Evolutionary conservation across 2,329 filamentous ascomycete genomes (phyloP).

Genomic region (Xylaria sp.): DNA sequence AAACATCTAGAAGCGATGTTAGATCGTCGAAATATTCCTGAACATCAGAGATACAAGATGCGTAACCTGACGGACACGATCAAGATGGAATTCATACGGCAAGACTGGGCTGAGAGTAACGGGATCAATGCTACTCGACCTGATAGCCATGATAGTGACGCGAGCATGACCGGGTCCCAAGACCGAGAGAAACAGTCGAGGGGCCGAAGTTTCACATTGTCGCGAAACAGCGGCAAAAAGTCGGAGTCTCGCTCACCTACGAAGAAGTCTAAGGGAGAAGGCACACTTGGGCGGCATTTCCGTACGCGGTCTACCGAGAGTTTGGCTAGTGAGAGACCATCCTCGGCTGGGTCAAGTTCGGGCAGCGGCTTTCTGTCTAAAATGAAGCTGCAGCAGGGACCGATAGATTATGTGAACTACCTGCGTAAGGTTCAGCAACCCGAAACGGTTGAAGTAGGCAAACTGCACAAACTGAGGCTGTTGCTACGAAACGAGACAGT

Average conservation of each 20-base stretch:
- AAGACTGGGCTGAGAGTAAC: slow-evolving; percentile 77
- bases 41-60: slow-evolving; percentile 95
- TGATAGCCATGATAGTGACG: slow-evolving; percentile 51
- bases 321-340: slow-evolving; percentile 64
- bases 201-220: slow-evolving; percentile 80
- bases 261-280: slow-evolving; percentile 76
- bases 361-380: slow-evolving; percentile 67
- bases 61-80: slow-evolving; percentile 84
- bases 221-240: slow-evolving; percentile 59
- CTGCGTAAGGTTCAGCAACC: slow-evolving; percentile 81
- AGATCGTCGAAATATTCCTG: slow-evolving; percentile 89
- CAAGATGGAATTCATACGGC: slow-evolving; percentile 93
- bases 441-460: slow-evolving; percentile 87
- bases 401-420: slow-evolving; percentile 86
- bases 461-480: slow-evolving; percentile 89
- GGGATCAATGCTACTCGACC: slow-evolving; percentile 53
- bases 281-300: slow-evolving; percentile 66
- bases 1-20: slow-evolving; percentile 67
- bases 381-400: slow-evolving; percentile 74
- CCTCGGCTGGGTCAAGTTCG: slow-evolving; percentile 59
- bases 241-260: slow-evolving; percentile 68
- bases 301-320: slow-evolving; percentile 77
- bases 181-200: slow-evolving; percentile 61
- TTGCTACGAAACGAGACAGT: slow-evolving; percentile 94
- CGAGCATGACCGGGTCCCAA: slow-evolving; percentile 44